Conservation (phyloP, 371 early-diverging fungal genomes). For the Dipsacomyces acuminosporus region DNA sequence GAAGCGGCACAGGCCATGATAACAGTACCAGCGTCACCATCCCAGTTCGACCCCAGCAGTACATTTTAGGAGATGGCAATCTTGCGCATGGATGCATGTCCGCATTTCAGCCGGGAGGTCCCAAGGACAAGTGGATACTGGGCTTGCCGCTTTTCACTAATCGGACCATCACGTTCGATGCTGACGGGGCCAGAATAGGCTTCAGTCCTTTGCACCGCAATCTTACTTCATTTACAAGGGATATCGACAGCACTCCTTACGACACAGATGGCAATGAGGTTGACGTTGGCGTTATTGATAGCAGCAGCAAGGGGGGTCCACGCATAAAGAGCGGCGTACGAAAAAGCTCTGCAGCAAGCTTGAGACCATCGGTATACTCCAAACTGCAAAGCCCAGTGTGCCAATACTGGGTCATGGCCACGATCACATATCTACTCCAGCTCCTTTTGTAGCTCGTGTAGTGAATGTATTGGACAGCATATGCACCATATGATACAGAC, state of each 20-base stretch:
- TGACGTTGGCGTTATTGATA: too few relatives aligned
- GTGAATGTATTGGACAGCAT: too few relatives aligned
- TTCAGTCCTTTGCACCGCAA: constrained; percentile 8
- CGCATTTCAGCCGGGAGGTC: constrained; percentile 39
- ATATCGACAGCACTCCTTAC: background rate
- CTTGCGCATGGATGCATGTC: constrained; percentile 40
- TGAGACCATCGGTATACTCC: too few relatives aligned
- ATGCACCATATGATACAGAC: too few relatives aligned
- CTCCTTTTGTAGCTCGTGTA: too few relatives aligned
- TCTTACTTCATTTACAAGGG: background rate
- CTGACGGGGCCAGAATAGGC: constrained; percentile 32
- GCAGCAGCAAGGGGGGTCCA: too few relatives aligned
- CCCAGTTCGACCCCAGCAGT: constrained; percentile 23
- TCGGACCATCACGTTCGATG: constrained; percentile 32
- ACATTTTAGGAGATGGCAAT: constrained; percentile 30
- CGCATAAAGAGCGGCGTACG: too few relatives aligned
- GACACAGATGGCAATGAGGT: background rate
- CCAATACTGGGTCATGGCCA: too few relatives aligned
- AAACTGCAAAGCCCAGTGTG: too few relatives aligned
- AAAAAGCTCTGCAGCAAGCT: too few relatives aligned
- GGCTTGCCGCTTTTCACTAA: constrained; percentile 39
- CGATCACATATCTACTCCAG: too few relatives aligned
- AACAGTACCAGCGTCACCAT: constrained; percentile 4
- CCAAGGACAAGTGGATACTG: constrained; percentile 34
- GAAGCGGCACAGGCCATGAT: background rate